Evolutionary conservation across 2,329 filamentous ascomycete species (phyloP).

Genomic region (Beauveria sp.): DNA sequence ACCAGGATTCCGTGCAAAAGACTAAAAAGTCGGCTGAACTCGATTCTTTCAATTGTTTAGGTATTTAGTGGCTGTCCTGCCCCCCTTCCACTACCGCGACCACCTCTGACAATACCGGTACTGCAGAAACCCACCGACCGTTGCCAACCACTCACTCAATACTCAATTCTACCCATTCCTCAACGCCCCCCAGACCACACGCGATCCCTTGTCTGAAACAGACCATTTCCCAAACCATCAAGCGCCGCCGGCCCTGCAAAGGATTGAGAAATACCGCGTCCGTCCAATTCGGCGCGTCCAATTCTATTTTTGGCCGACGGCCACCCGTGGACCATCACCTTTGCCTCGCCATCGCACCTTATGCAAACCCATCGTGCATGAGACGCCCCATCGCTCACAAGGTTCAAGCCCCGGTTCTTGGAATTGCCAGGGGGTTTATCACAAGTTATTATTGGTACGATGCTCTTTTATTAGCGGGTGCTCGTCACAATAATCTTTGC

Average conservation of each 20-base stretch:
- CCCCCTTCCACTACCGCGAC: no score
- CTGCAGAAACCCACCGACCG: not conserved
- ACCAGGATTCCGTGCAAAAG: no score
- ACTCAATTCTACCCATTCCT: not conserved
- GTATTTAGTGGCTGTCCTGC: no score
- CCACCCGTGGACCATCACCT: not conserved
- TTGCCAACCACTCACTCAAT: not conserved
- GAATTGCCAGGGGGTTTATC: not conserved
- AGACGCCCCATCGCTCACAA: not conserved
- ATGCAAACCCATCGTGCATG: conserved; percentile 3
- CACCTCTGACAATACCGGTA: no score
- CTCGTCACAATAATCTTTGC: not conserved
- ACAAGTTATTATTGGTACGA: not conserved
- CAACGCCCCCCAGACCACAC: not conserved
- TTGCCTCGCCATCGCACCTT: not conserved
- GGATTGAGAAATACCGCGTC: not conserved
- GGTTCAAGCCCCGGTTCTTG: not conserved
- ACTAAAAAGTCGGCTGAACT: no score
- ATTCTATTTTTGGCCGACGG: not conserved
- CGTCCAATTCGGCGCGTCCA: not conserved
- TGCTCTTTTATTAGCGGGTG: not conserved
- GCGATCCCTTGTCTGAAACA: not conserved
- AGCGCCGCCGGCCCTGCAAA: not conserved
- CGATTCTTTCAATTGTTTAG: no score
- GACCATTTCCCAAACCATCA: not conserved